Conservation (phyloP, 2,329 filamentous ascomycete species). For the Leptographium wingfieldii region DNA sequence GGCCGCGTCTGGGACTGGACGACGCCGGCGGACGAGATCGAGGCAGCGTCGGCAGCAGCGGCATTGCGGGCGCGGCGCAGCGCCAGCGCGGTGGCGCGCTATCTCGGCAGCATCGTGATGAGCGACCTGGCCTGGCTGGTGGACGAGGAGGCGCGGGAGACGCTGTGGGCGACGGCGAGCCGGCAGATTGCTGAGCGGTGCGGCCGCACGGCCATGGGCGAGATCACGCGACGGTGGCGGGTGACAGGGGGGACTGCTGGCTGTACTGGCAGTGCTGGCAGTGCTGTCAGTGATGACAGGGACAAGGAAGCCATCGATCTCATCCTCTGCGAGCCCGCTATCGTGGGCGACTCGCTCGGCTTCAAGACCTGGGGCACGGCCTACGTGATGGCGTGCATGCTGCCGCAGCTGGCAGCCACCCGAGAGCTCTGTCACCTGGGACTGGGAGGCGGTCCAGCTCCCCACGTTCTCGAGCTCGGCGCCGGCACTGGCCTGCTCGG, state of each 20-base stretch:
- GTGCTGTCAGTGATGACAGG: no score
- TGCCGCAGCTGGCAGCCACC: slow-evolving; percentile 24
- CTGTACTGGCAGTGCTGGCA: no score
- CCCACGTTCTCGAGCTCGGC: slow-evolving; percentile 60
- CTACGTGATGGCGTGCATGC: slow-evolving; percentile 66
- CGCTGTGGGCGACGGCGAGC: slow-evolving; percentile 68
- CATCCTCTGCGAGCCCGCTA: slow-evolving; percentile 68
- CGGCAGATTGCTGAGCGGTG: slow-evolving; percentile 73
- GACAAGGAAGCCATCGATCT: slow-evolving; percentile 36
- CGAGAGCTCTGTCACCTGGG: background rate
- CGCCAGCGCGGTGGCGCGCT: slow-evolving; percentile 41
- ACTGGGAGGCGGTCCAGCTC: no score
- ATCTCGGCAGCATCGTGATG: slow-evolving; percentile 57
- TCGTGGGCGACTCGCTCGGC: slow-evolving; percentile 79
- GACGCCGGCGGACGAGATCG: slow-evolving; percentile 27
- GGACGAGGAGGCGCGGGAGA: slow-evolving; percentile 52
- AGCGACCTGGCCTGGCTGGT: slow-evolving; percentile 57
- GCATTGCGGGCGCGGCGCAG: slow-evolving; percentile 26
- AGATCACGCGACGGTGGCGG: slow-evolving; percentile 42
- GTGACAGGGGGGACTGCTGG: slow-evolving; percentile 21
- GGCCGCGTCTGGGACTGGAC: slow-evolving; percentile 47
- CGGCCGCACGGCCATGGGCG: slow-evolving; percentile 52
- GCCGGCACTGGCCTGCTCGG: slow-evolving; percentile 88
- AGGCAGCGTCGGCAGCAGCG: slow-evolving; percentile 24
- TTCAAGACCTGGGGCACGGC: slow-evolving; percentile 95